Evolutionary conservation across 2,329 filamentous ascomycete species (phyloP), one percentile per base, ranked within the genome.

Genomic region (Pezicula radicicola): DNA sequence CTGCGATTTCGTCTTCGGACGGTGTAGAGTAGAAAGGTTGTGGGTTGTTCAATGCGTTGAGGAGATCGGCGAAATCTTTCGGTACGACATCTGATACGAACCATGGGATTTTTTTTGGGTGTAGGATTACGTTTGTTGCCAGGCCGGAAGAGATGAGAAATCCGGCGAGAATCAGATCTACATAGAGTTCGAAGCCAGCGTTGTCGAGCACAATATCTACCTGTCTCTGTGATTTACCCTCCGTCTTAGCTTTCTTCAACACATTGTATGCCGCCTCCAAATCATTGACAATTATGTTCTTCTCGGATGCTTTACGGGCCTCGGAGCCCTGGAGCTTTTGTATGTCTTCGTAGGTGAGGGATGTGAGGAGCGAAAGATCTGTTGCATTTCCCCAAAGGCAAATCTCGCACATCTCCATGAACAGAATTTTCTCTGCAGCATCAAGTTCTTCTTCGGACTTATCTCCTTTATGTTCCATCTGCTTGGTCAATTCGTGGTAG

Each of bases 301-400:
- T 85, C 74, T 97, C 91, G 1, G 90, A 87, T 1, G 81, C 83
- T 69, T 96, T 95, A 58, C 93, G 82, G 12, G 93, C 91, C 63
- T 92, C 80, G 7, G 89, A 86, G 15, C 93, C 93, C 74, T 99
- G 94, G 9, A 97, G 79, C 70, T 96, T 96, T 73, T 97, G 93
- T 59, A 99, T 95, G 65, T 97, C 94, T 63, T 97, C 92, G 69
- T 96, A 96, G 2, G 88, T 90, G 51, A 97, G 79, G 61, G 87
- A 91, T 0, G 92, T 96, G 50, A 97, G 78, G 18, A 97, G 85
- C 0, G 91, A 96, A 13, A 97, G 77, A 68, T 97, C 94, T 0
- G 93, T 97, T 2, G 93, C 94, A 68, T 97, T 97, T 10, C 93
- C 93, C 93, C 93, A 97, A 2, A 97, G 81, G 67, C 92, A 97